Percentiles rank a stretch among this genome's conserved stretches.
phyloP scores from a whole-genome alignment of 176 grass and related monocot species.

The Triticum timopheevii region DNA sequence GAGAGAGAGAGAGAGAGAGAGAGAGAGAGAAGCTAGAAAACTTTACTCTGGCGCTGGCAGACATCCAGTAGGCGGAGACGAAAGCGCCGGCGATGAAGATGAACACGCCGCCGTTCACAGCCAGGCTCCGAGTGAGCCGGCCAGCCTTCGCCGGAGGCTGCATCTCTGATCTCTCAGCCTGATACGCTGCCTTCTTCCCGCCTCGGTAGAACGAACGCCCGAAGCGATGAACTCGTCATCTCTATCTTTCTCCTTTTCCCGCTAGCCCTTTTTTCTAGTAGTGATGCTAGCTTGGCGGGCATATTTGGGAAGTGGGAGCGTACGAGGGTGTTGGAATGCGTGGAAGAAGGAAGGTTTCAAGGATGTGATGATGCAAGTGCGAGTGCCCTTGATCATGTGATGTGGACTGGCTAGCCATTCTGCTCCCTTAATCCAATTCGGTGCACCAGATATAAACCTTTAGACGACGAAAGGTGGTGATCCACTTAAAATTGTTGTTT shows the following conservation, averaged over 20 bases:
- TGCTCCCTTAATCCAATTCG: neutral
- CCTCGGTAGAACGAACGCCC: neutral
- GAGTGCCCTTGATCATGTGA: neutral
- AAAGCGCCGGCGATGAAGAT: slow-evolving; percentile 54
- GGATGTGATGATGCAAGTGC: neutral
- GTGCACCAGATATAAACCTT: neutral
- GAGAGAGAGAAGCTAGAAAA: too few relatives aligned
- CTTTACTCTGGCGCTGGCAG: slow-evolving; percentile 26
- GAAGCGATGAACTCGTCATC: neutral
- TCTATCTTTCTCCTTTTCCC: neutral
- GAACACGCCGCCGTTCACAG: slow-evolving; percentile 24
- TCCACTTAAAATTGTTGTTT: neutral
- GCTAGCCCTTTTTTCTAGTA: neutral
- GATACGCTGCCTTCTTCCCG: neutral
- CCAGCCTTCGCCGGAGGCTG: slow-evolving; percentile 3
- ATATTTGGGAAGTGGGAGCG: too few relatives aligned
- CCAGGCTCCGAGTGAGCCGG: slow-evolving; percentile 30
- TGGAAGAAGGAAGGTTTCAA: neutral
- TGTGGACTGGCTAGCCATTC: slow-evolving; percentile 20
- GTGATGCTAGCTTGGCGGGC: too few relatives aligned
- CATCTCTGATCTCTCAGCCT: slow-evolving; percentile 28
- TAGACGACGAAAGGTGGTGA: neutral
- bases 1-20: too few relatives aligned
- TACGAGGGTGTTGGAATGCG: neutral
- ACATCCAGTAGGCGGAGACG: slow-evolving; percentile 43